These are phyloP conservation scores for Samsoniella hepiali DNA, from an alignment of 2,329 filamentous ascomycete species.

Conservation along the genomic window DNA sequence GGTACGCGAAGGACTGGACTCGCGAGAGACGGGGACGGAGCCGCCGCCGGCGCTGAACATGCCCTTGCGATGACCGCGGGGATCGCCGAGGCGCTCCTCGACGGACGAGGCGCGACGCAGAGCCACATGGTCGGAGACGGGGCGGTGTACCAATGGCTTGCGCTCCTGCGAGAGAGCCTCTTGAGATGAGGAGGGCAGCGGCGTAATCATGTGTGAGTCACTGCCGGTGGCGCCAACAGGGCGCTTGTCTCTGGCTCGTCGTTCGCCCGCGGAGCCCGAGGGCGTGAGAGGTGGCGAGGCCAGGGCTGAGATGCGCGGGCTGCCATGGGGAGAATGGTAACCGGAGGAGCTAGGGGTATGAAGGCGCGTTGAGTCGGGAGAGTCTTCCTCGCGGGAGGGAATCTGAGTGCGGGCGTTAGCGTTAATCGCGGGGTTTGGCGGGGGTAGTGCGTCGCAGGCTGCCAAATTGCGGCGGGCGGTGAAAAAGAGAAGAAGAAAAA, in stretches of 20 bases:
- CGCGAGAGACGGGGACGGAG: constrained; percentile 57
- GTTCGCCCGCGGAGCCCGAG: constrained; percentile 56
- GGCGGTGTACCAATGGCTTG: constrained; percentile 40
- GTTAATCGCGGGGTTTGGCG: constrained; percentile 1
- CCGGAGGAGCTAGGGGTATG: constrained; percentile 63
- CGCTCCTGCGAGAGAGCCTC: constrained; percentile 44
- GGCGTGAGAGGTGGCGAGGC: constrained; percentile 90
- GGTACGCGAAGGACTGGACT: constrained; percentile 62
- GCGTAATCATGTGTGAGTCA: constrained; percentile 59
- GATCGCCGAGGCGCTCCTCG: constrained; percentile 34
- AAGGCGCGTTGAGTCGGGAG: constrained; percentile 58
- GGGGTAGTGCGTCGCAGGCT: background rate
- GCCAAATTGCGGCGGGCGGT: background rate
- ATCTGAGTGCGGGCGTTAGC: constrained; percentile 40
- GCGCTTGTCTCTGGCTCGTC: constrained; percentile 31
- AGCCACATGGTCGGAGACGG: constrained; percentile 41
- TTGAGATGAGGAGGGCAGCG: constrained; percentile 61
- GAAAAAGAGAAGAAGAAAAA: constrained; percentile 7
- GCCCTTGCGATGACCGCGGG: constrained; percentile 47
- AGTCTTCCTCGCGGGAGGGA: constrained; percentile 58
- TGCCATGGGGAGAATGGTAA: constrained; percentile 63
- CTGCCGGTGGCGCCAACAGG: constrained; percentile 38
- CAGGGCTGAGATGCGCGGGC: constrained; percentile 66
- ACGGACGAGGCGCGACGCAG: constrained; percentile 41
- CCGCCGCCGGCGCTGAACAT: constrained; percentile 52